Evolutionary conservation across 1,139 yeast genomes (phyloP).

Genomic region (Candida sanyaensis): DNA sequence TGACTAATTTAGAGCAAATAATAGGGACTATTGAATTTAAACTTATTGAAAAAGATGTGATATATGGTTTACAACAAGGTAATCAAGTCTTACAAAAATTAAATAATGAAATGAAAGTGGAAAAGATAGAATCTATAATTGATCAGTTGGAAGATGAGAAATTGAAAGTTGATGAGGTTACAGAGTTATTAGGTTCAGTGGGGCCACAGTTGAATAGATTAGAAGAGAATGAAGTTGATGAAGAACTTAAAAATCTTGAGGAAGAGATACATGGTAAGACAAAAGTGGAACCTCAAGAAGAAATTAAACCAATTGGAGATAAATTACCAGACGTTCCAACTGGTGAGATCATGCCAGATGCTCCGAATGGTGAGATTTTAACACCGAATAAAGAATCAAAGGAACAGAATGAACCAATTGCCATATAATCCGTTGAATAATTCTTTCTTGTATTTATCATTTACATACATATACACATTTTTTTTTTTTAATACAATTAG

Average conservation of each 20-base stretch:
- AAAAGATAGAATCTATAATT: slow-evolving; percentile 76
- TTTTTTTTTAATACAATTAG: background rate
- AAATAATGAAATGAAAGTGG: slow-evolving; percentile 76
- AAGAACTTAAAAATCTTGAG: slow-evolving; percentile 56
- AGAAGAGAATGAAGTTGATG: slow-evolving; percentile 69
- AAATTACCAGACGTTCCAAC: slow-evolving; percentile 23
- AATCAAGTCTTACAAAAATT: slow-evolving; percentile 71
- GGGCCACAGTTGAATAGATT: slow-evolving; percentile 46
- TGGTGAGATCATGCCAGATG: slow-evolving; percentile 22
- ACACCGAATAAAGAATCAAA: slow-evolving; percentile 9
- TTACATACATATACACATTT: slow-evolving; percentile 2
- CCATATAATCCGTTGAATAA: slow-evolving; percentile 9
- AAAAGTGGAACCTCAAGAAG: slow-evolving; percentile 13
- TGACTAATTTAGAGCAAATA: slow-evolving; percentile 72
- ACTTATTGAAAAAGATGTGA: slow-evolving; percentile 79
- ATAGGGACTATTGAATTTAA: slow-evolving; percentile 85
- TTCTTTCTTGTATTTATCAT: background rate
- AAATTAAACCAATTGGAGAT: slow-evolving; percentile 2
- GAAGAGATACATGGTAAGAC: slow-evolving; percentile 33
- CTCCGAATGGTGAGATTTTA: slow-evolving; percentile 9
- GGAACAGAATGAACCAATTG: slow-evolving; percentile 20
- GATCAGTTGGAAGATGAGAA: slow-evolving; percentile 86
- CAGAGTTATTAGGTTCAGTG: slow-evolving; percentile 44
- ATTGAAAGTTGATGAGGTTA: slow-evolving; percentile 70
- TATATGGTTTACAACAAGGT: slow-evolving; percentile 79